These are phyloP conservation scores for Mycena rebaudengoi DNA, from an alignment of 768 basidiomycete species.

Conservation along the genomic window DNA sequence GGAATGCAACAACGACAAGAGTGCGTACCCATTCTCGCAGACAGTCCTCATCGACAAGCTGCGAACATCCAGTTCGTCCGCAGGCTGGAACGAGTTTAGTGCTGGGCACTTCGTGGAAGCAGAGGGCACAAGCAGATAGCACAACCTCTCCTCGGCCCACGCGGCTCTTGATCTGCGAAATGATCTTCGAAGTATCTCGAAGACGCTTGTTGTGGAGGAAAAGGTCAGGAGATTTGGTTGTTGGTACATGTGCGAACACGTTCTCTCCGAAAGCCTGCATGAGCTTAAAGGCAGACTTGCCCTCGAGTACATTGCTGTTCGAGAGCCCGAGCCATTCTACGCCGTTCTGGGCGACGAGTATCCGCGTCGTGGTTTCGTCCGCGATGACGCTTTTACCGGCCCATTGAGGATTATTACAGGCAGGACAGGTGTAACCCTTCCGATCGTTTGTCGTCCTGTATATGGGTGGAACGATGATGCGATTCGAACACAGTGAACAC, in stretches of 20 bases:
- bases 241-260: no score
- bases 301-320: slow-evolving; percentile 16
- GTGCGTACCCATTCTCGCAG: neutral
- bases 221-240: no score
- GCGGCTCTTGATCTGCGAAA: neutral
- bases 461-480: slow-evolving; percentile 30
- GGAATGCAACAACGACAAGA: neutral
- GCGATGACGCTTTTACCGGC: slow-evolving; percentile 7
- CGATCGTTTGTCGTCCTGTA: slow-evolving; percentile 14
- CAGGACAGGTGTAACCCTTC: slow-evolving; percentile 29
- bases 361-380: slow-evolving; percentile 24
- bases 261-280: slow-evolving; percentile 30
- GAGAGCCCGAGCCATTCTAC: slow-evolving; percentile 34
- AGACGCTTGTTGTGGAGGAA: no score
- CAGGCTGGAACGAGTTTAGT: neutral
- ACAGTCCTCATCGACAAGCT: neutral
- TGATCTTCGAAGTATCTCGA: no score
- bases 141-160: neutral
- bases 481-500: slow-evolving; percentile 33
- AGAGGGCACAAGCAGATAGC: neutral
- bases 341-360: slow-evolving; percentile 30
- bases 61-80: neutral
- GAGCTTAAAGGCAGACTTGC: slow-evolving; percentile 39
- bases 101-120: neutral
- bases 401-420: slow-evolving; percentile 23